Evolutionary conservation across 805 yeast genomes (phyloP).

Genomic region (fission yeast (Schizosaccharomyces pombe)): DNA sequence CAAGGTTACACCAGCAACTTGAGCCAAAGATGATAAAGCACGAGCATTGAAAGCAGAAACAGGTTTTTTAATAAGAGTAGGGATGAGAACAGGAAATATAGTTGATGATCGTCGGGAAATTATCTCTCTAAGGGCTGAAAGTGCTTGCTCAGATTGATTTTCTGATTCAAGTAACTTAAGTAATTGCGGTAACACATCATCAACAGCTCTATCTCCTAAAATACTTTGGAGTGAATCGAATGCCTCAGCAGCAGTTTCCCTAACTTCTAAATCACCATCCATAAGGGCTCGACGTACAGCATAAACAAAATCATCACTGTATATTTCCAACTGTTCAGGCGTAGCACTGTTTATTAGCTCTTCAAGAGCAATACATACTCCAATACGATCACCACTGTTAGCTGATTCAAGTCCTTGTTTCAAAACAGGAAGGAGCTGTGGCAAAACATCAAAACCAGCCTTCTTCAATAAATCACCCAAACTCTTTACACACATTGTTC

Average conservation of each 20-base stretch:
- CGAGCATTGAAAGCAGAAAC: constrained; percentile 65
- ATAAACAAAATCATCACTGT: constrained; percentile 43
- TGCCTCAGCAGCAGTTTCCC: constrained; percentile 78
- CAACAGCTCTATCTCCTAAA: constrained; percentile 62
- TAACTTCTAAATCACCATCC: constrained; percentile 47
- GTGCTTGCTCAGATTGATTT: constrained; percentile 45
- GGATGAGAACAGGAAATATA: constrained; percentile 80
- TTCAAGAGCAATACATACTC: constrained; percentile 80
- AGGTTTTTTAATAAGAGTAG: constrained; percentile 61
- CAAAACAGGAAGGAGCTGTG: constrained; percentile 66
- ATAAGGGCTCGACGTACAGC: constrained; percentile 60
- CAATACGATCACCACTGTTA: constrained; percentile 54
- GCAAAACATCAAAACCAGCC: constrained; percentile 69
- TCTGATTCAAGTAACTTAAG: constrained; percentile 39
- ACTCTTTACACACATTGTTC: constrained; percentile 77
- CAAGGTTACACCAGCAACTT: constrained; percentile 69
- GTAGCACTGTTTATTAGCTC: constrained; percentile 60
- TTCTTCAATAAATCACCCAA: constrained; percentile 86
- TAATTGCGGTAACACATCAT: constrained; percentile 67
- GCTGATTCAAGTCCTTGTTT: constrained; percentile 31
- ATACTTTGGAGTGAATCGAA: constrained; percentile 69
- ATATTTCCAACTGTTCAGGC: constrained; percentile 33
- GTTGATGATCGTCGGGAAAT: constrained; percentile 77
- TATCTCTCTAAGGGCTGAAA: constrained; percentile 71
- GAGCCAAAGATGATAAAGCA: constrained; percentile 66